A percentile compares a stretch with the other conserved stretches of the same genome.
Evolutionary conservation across 1,284 basidiomycete species (phyloP).

Genomic region (Rhodotorula sp.): DNA sequence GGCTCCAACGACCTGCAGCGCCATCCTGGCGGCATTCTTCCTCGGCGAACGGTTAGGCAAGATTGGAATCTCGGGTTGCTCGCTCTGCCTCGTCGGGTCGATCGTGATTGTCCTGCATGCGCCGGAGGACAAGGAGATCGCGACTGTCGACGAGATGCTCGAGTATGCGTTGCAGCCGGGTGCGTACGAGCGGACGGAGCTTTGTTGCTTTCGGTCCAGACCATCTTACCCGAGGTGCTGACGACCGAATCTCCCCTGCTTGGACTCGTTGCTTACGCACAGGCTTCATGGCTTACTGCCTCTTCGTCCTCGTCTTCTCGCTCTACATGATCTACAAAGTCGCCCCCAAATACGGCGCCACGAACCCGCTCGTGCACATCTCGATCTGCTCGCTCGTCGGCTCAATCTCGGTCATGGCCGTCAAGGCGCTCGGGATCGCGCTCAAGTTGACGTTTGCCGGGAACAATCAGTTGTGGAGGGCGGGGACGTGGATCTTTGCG

Average conservation of each 20-base stretch:
- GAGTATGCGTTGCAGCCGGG: slow-evolving; percentile 85
- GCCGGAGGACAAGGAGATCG: slow-evolving; percentile 88
- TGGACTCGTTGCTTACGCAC: slow-evolving; percentile 12
- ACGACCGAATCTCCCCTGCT: background rate
- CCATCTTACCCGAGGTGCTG: background rate
- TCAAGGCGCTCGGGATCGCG: slow-evolving; percentile 95
- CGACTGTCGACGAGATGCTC: slow-evolving; percentile 92
- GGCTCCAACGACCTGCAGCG: slow-evolving; percentile 55
- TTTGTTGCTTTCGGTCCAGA: background rate
- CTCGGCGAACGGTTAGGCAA: slow-evolving; percentile 92
- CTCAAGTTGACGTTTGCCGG: slow-evolving; percentile 91
- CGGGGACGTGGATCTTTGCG: slow-evolving; percentile 92
- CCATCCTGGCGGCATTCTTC: slow-evolving; percentile 87
- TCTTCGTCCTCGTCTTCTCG: slow-evolving; percentile 76
- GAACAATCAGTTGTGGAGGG: slow-evolving; percentile 92
- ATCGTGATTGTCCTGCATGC: slow-evolving; percentile 95
- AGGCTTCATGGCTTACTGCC: slow-evolving; percentile 87
- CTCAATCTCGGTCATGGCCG: slow-evolving; percentile 85
- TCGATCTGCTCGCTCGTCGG: slow-evolving; percentile 90
- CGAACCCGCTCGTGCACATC: slow-evolving; percentile 87
- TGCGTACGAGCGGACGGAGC: slow-evolving; percentile 48
- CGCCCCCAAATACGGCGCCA: slow-evolving; percentile 81
- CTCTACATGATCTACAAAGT: slow-evolving; percentile 84
- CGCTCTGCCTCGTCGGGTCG: slow-evolving; percentile 82
- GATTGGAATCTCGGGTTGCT: slow-evolving; percentile 87